A percentile compares a stretch with the other conserved stretches of the same genome.
Evolutionary conservation across 2,329 filamentous ascomycete species (phyloP).

Genomic region (Tolypocladium album): DNA sequence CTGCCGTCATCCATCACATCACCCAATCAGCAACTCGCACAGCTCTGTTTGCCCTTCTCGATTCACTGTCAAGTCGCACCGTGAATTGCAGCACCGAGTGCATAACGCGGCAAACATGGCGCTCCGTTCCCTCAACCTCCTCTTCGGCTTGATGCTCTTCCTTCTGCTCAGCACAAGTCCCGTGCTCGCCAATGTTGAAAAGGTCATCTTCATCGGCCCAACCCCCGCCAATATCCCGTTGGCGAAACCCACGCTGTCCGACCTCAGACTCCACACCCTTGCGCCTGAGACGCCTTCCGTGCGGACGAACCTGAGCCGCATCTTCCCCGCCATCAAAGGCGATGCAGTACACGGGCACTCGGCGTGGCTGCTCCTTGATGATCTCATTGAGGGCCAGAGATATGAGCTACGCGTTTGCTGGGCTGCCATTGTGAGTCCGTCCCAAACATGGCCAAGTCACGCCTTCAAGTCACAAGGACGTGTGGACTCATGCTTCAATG

Average conservation of each 20-base stretch:
- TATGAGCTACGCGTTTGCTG: conserved; percentile 93
- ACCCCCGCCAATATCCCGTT: conserved; percentile 40
- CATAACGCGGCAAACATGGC: not conserved
- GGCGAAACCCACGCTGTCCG: conserved; percentile 26
- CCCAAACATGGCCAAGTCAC: not conserved
- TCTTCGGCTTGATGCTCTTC: not conserved
- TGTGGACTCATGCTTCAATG: not conserved
- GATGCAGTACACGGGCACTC: conserved; percentile 42
- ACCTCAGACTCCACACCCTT: conserved; percentile 55
- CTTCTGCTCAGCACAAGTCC: conserved; percentile 7
- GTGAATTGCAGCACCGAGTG: not conserved
- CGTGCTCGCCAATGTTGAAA: conserved; percentile 68
- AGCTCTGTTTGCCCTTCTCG: not conserved
- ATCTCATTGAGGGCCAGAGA: conserved; percentile 57
- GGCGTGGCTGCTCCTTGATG: conserved; percentile 71
- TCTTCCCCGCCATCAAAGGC: conserved; percentile 47
- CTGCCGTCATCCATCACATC: not conserved
- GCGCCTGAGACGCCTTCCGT: conserved; percentile 45
- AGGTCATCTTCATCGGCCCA: conserved; percentile 77
- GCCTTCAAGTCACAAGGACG: not conserved
- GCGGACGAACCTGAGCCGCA: conserved; percentile 53
- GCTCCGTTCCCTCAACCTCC: not conserved
- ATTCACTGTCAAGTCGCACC: not conserved
- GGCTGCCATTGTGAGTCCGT: conserved; percentile 68
- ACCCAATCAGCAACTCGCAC: not conserved